Evolutionary conservation across 2,329 filamentous ascomycete species (phyloP).

Genomic region (Alternaria burnsii): DNA sequence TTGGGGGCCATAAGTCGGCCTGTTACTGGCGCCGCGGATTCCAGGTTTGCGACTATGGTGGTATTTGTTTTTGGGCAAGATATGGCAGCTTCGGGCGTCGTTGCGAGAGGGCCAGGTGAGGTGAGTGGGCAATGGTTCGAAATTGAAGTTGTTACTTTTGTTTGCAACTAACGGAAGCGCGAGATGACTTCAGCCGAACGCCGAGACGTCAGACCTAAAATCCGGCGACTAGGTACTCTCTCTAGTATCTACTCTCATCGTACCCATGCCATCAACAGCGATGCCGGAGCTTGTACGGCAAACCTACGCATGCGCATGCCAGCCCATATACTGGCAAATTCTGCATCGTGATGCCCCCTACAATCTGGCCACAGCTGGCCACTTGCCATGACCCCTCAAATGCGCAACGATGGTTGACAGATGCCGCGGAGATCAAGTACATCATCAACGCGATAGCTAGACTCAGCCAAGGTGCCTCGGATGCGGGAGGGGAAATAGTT

Average conservation of each 20-base stretch:
- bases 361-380: neutral
- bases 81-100: slow-evolving; percentile 12
- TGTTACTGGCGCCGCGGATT: slow-evolving; percentile 44
- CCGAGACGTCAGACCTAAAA: slow-evolving; percentile 36
- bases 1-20: slow-evolving; percentile 54
- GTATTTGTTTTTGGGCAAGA: slow-evolving; percentile 8
- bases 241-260: slow-evolving; percentile 4
- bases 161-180: slow-evolving; percentile 39
- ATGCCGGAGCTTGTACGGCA: slow-evolving; percentile 24
- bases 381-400: neutral
- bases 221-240: slow-evolving; percentile 12
- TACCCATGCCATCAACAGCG: slow-evolving; percentile 19
- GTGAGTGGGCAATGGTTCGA: slow-evolving; percentile 21
- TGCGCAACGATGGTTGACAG: neutral
- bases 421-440: slow-evolving; percentile 18
- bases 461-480: slow-evolving; percentile 22
- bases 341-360: neutral
- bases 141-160: slow-evolving; percentile 38
- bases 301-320: slow-evolving; percentile 2
- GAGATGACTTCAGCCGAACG: slow-evolving; percentile 35
- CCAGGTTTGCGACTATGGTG: slow-evolving; percentile 44
- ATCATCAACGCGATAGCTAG: slow-evolving; percentile 26
- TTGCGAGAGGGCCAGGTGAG: slow-evolving; percentile 21
- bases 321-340: neutral
- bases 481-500: slow-evolving; percentile 23